A percentile compares a stretch with the other conserved stretches of the same genome.
Evolutionary conservation across 371 early-diverging fungal genomes (phyloP).

Genomic region (Hamiltosporidium tvaerminnensis): DNA sequence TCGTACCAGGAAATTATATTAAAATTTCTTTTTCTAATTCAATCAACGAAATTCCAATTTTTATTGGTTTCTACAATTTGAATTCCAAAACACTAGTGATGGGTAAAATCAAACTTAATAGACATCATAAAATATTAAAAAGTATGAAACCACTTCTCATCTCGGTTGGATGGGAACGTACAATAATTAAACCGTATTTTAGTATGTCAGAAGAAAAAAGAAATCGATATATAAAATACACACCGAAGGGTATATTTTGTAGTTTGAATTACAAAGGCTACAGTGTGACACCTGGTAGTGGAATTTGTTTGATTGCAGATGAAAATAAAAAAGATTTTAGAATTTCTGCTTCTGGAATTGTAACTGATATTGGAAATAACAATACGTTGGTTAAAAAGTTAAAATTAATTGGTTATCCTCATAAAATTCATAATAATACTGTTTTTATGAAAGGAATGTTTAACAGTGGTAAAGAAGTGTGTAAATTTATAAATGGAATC

Average conservation of each 20-base stretch:
- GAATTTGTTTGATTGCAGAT: constrained; percentile 63
- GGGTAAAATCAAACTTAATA: no score
- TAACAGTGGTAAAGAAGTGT: constrained; percentile 83
- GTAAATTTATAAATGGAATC: constrained; percentile 82
- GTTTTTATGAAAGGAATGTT: constrained; percentile 99
- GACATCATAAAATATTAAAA: constrained; percentile 57
- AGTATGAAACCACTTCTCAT: constrained; percentile 86
- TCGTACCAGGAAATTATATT: no score
- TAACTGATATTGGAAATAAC: constrained; percentile 71
- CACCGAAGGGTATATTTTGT: constrained; percentile 43
- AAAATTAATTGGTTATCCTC: constrained; percentile 80
- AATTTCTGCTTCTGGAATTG: constrained; percentile 74
- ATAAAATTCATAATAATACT: constrained; percentile 81
- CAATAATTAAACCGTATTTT: constrained; percentile 82
- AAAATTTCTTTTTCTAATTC: no score
- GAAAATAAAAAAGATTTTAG: constrained; percentile 59
- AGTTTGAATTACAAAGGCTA: not conserved
- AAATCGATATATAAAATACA: constrained; percentile 89
- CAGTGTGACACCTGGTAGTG: constrained; percentile 74
- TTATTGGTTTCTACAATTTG: no score
- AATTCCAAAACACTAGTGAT: no score
- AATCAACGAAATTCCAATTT: no score
- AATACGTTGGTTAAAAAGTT: constrained; percentile 86
- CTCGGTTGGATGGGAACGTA: constrained; percentile 90
- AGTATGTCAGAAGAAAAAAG: constrained; percentile 63